Conservation (phyloP, 192 early-diverging fungal genomes). For the Backusella westeae region DNA sequence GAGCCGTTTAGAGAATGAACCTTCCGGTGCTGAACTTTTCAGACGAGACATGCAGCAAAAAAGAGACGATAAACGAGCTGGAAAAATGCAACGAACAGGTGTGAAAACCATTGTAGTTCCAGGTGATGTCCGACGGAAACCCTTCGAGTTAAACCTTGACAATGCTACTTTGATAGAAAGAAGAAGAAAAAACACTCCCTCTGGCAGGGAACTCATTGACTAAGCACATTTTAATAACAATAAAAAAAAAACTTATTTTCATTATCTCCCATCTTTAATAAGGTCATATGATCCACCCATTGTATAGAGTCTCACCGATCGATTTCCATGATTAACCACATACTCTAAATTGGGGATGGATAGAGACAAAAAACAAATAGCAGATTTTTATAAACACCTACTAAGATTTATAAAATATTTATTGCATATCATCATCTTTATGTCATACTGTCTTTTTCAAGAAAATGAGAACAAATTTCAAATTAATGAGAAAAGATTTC, state of each 20-base stretch:
- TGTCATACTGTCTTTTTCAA: no score
- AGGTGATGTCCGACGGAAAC: neutral
- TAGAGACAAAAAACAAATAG: no score
- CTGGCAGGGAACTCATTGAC: conserved; percentile 2
- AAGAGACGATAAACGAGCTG: neutral
- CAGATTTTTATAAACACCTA: no score
- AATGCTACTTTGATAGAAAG: conserved; percentile 26
- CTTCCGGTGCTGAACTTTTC: neutral
- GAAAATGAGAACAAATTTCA: no score
- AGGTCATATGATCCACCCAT: neutral
- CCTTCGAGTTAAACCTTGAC: conserved; percentile 30
- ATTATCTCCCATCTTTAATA: neutral
- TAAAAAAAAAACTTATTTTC: neutral
- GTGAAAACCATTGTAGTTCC: neutral
- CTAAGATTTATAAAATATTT: no score
- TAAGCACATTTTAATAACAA: neutral
- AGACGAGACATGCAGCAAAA: neutral
- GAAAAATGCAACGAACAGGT: neutral
- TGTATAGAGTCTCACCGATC: neutral
- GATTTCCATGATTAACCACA: neutral
- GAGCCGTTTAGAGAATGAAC: neutral
- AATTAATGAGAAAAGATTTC: no score
- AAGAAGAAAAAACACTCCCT: conserved; percentile 12
- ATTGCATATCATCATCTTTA: no score
- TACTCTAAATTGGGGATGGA: neutral